A percentile compares a stretch with the other conserved stretches of the same genome.
Evolutionary conservation across 352 stramenopile genomes (phyloP).

Genomic region (Elongisporangium undulatum): DNA sequence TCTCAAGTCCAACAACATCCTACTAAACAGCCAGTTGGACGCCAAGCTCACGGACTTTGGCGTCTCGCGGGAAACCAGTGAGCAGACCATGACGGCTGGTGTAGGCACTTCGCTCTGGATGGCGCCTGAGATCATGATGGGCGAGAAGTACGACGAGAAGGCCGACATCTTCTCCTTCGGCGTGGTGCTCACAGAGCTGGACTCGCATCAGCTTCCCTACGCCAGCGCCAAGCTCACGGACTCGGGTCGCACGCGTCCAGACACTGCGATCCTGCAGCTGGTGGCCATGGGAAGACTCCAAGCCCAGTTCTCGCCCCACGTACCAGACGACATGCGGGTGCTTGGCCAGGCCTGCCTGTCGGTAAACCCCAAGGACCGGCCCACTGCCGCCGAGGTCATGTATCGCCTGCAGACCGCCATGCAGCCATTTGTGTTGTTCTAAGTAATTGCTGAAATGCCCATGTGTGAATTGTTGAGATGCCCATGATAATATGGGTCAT

Average conservation of each 20-base stretch:
- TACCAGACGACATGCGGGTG: background rate
- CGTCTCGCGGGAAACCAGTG: constrained; percentile 24
- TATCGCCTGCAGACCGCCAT: background rate
- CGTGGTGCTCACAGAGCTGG: constrained; percentile 37
- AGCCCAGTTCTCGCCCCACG: background rate
- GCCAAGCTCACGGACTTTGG: constrained; percentile 56
- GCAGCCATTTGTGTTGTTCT: constrained; percentile 5
- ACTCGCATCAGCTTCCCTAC: constrained; percentile 33
- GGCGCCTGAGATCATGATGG: constrained; percentile 42
- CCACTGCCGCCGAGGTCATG: background rate
- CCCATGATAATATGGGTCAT: background rate
- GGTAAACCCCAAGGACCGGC: background rate
- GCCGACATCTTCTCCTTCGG: constrained; percentile 53
- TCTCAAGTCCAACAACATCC: constrained; percentile 51
- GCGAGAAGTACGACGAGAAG: constrained; percentile 30
- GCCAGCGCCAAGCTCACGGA: constrained; percentile 13
- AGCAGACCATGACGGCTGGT: constrained; percentile 29
- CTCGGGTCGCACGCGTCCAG: constrained; percentile 15
- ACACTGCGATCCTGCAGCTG: constrained; percentile 33
- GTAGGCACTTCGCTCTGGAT: constrained; percentile 40
- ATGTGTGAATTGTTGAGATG: background rate
- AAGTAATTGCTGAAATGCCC: constrained; percentile 5
- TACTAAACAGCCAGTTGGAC: constrained; percentile 17
- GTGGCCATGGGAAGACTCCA: constrained; percentile 23
- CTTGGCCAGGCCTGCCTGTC: background rate